Conservation (phyloP, 2,329 filamentous ascomycete species). For the Colletotrichum tropicale region DNA sequence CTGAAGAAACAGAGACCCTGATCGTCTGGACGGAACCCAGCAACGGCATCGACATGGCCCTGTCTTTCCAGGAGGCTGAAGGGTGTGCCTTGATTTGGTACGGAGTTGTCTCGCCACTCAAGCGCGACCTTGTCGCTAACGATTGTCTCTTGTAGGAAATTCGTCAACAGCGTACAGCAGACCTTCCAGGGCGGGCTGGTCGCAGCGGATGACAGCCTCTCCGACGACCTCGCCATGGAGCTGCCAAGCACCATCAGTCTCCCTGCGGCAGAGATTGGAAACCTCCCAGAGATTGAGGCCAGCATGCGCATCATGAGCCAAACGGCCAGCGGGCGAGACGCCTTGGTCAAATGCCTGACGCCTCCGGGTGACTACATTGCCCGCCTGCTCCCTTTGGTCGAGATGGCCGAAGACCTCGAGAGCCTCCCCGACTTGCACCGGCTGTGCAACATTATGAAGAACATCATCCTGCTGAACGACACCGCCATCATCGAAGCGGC, state of each 20-base stretch:
- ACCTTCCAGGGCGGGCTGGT: slow-evolving; percentile 66
- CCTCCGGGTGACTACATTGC: slow-evolving; percentile 79
- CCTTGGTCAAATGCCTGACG: slow-evolving; percentile 85
- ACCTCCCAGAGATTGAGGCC: slow-evolving; percentile 83
- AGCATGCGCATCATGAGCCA: slow-evolving; percentile 81
- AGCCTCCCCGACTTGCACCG: slow-evolving; percentile 85
- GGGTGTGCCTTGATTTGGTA: slow-evolving; percentile 93
- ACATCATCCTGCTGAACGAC: slow-evolving; percentile 92
- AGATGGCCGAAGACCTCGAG: slow-evolving; percentile 90
- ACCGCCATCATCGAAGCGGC: slow-evolving; percentile 92
- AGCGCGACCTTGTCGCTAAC: not conserved
- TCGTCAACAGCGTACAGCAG: slow-evolving; percentile 85
- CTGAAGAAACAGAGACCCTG: slow-evolving; percentile 74
- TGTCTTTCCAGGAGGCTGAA: slow-evolving; percentile 97
- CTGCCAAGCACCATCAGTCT: slow-evolving; percentile 73
- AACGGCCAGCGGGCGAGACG: slow-evolving; percentile 79
- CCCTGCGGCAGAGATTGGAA: slow-evolving; percentile 79
- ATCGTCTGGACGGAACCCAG: slow-evolving; percentile 94
- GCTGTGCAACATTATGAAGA: slow-evolving; percentile 98
- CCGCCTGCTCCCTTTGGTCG: slow-evolving; percentile 84
- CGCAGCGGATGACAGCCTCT: slow-evolving; percentile 81
- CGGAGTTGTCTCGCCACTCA: slow-evolving; percentile 27
- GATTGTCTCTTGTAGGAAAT: slow-evolving; percentile 68
- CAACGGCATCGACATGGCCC: slow-evolving; percentile 92
- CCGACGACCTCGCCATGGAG: slow-evolving; percentile 84